Evolutionary conservation across 1,284 basidiomycete species (phyloP).

Genomic region (Tilletia horrida): DNA sequence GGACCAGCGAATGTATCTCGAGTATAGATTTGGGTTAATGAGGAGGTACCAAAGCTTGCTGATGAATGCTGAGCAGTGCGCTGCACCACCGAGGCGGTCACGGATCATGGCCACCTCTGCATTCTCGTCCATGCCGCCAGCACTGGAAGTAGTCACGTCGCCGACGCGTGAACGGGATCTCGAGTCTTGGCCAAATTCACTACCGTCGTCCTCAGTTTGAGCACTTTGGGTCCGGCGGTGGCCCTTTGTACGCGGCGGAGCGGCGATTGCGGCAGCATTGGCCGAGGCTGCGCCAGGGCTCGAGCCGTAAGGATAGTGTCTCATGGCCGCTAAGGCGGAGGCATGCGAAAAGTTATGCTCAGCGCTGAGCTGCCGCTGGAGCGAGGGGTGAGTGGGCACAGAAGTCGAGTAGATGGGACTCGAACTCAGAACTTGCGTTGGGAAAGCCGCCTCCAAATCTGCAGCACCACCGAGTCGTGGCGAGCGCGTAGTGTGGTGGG

Average conservation of each 20-base stretch:
- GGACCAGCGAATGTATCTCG: constrained; percentile 49
- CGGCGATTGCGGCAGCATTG: background rate
- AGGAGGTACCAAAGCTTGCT: constrained; percentile 55
- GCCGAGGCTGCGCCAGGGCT: background rate
- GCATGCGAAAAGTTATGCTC: background rate
- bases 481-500: background rate
- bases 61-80: constrained; percentile 54
- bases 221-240: constrained; percentile 27
- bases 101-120: constrained; percentile 51
- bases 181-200: constrained; percentile 20
- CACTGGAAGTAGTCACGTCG: constrained; percentile 2
- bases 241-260: background rate
- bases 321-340: constrained; percentile 1
- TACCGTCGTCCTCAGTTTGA: constrained; percentile 23
- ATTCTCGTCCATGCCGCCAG: constrained; percentile 34
- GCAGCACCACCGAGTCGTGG: background rate
- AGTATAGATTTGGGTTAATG: constrained; percentile 49
- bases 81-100: constrained; percentile 50
- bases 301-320: constrained; percentile 6
- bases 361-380: background rate
- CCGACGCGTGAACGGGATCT: background rate
- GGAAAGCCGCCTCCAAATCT: background rate
- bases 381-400: background rate
- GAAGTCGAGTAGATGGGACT: constrained; percentile 6
- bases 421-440: background rate